These are phyloP conservation scores for Trichoderma virens DNA, from an alignment of 495 filamentous ascomycete genomes.

Conservation along the genomic window DNA sequence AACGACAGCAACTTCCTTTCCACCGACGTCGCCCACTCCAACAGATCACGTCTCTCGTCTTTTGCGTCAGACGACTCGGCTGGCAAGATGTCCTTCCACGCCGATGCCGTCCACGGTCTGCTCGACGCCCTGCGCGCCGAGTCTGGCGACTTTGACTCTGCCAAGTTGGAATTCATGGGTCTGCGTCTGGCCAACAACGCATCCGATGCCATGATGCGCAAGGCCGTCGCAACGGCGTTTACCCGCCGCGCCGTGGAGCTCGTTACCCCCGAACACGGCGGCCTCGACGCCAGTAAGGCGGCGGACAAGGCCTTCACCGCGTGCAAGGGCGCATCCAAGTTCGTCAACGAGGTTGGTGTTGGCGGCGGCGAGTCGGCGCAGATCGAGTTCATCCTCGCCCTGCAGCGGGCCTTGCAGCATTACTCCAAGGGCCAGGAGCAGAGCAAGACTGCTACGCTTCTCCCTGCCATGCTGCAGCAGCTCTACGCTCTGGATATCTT, in stretches of 20 bases:
- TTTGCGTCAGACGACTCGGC: conserved; percentile 45
- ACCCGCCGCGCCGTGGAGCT: conserved; percentile 72
- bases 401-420: conserved; percentile 70
- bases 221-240: conserved; percentile 76
- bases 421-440: conserved; percentile 40
- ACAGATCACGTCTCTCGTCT: conserved; percentile 40
- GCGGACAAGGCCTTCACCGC: conserved; percentile 49
- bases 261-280: conserved; percentile 45
- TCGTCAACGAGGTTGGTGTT: conserved; percentile 45
- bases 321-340: conserved; percentile 40
- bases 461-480: conserved; percentile 69
- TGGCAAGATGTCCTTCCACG: conserved; percentile 54
- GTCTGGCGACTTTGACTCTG: conserved; percentile 71
- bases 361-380: conserved; percentile 49
- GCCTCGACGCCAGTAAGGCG: conserved; percentile 52
- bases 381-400: conserved; percentile 70
- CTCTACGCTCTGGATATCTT: conserved; percentile 78
- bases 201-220: conserved; percentile 76
- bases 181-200: conserved; percentile 85
- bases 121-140: conserved; percentile 62
- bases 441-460: conserved; percentile 47
- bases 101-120: conserved; percentile 77
- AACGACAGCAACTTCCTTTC: conserved; percentile 5
- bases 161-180: conserved; percentile 83
- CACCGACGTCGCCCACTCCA: conserved; percentile 16